Evolutionary conservation across 1,284 basidiomycete genomes (phyloP).

Genomic region (Sporisorium exsertum): DNA sequence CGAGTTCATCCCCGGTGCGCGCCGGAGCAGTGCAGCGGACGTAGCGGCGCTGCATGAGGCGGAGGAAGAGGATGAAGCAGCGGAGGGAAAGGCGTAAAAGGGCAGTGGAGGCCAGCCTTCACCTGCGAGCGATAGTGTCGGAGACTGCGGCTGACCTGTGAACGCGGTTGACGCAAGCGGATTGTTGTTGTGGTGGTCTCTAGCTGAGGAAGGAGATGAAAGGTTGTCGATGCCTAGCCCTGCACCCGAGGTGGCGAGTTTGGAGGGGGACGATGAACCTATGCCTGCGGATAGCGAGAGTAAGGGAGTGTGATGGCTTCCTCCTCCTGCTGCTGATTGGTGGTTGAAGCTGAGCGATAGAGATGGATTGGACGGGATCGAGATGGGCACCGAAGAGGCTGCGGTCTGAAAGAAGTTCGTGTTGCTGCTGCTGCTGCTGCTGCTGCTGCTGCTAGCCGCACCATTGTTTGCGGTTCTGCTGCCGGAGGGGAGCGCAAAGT

Average conservation of each 20-base stretch:
- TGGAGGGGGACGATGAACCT: constrained; percentile 15
- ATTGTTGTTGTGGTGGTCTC: constrained; percentile 25
- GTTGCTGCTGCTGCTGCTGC: neutral
- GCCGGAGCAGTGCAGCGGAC: constrained; percentile 25
- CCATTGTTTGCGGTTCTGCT: neutral
- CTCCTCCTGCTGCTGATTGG: neutral
- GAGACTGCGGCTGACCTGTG: constrained; percentile 28
- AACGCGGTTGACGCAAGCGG: constrained; percentile 4
- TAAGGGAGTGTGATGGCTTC: constrained; percentile 15
- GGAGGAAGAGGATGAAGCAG: constrained; percentile 24
- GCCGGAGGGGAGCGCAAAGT: constrained; percentile 48
- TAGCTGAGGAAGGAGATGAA: constrained; percentile 33
- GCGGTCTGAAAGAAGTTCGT: constrained; percentile 16
- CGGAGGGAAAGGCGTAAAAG: constrained; percentile 9
- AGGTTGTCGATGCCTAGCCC: constrained; percentile 38
- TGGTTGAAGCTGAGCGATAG: constrained; percentile 15
- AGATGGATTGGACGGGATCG: constrained; percentile 37
- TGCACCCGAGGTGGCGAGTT: constrained; percentile 8
- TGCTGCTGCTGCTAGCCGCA: constrained; percentile 1
- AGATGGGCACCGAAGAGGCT: constrained; percentile 25
- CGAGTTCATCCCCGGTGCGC: constrained; percentile 34
- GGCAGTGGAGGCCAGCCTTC: constrained; percentile 39
- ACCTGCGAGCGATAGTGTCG: constrained; percentile 25
- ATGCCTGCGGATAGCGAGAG: constrained; percentile 12
- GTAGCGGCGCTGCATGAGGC: constrained; percentile 11